These are phyloP conservation scores for Fusarium sp. DNA, from an alignment of 2,329 filamentous ascomycete species.

Conservation along the genomic window DNA sequence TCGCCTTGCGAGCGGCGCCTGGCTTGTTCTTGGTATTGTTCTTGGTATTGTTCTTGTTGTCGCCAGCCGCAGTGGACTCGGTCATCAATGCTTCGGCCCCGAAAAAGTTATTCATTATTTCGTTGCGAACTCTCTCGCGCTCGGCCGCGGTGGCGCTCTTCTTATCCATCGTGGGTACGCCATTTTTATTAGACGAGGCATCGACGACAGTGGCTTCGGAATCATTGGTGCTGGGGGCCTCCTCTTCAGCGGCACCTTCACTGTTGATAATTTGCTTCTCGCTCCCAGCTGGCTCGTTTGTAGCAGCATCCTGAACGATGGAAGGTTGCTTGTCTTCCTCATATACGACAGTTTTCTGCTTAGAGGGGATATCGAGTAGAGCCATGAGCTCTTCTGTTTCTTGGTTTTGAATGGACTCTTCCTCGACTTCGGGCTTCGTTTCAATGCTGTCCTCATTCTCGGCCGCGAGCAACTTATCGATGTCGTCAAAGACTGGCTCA, in stretches of 20 bases:
- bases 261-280: neutral
- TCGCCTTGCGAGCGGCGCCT: neutral
- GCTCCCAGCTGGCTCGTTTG: neutral
- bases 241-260: neutral
- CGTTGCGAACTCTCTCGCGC: neutral
- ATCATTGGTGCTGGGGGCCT: neutral
- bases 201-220: neutral
- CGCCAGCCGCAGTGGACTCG: neutral
- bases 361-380: slow-evolving; percentile 6
- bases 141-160: neutral
- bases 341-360: neutral
- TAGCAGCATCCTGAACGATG: neutral
- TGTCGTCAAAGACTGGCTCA: slow-evolving; percentile 3
- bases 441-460: neutral
- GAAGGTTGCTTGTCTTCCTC: neutral
- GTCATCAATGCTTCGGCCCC: neutral
- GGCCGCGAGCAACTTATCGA: slow-evolving; percentile 9
- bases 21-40: neutral
- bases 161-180: neutral
- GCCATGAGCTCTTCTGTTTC: neutral
- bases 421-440: neutral
- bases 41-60: neutral
- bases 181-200: neutral
- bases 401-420: neutral
- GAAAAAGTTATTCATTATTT: neutral